Evolutionary conservation across 495 filamentous ascomycete genomes (phyloP).

Genomic region (Astrocystis sublimbata): DNA sequence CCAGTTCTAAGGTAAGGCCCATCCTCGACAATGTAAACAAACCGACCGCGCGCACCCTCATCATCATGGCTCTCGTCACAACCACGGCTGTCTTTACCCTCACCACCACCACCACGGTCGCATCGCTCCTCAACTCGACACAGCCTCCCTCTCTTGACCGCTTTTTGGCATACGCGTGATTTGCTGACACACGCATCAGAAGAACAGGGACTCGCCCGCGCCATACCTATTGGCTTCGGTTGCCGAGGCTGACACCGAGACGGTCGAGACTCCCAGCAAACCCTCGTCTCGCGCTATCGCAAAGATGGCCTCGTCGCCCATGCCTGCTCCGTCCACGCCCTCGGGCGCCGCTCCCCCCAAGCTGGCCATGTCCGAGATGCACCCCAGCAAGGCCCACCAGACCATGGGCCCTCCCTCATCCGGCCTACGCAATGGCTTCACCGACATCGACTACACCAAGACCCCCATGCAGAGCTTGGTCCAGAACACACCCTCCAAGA

Average conservation of each 20-base stretch:
- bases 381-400: conserved; percentile 70
- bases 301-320: conserved; percentile 41
- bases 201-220: conserved; percentile 25
- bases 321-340: conserved; percentile 43
- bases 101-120: neutral
- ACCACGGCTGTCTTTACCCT: neutral
- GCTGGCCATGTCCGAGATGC: conserved; percentile 70
- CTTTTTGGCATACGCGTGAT: neutral
- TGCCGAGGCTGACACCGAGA: conserved; percentile 45
- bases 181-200: conserved; percentile 11
- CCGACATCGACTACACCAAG: conserved; percentile 53
- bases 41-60: neutral
- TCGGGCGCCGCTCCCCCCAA: conserved; percentile 48
- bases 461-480: conserved; percentile 30
- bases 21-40: conserved; percentile 17
- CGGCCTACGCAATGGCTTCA: conserved; percentile 66
- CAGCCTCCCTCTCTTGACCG: neutral
- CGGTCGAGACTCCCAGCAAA: conserved; percentile 15
- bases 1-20: conserved; percentile 42
- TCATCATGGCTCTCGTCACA: neutral
- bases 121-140: neutral
- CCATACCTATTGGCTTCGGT: conserved; percentile 44
- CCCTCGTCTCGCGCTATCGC: neutral
- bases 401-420: conserved; percentile 71
- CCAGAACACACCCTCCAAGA: conserved; percentile 54